These are phyloP conservation scores for Sarocladiaceae sp. DNA, from an alignment of 2,329 filamentous ascomycete species.

Conservation along the genomic window DNA sequence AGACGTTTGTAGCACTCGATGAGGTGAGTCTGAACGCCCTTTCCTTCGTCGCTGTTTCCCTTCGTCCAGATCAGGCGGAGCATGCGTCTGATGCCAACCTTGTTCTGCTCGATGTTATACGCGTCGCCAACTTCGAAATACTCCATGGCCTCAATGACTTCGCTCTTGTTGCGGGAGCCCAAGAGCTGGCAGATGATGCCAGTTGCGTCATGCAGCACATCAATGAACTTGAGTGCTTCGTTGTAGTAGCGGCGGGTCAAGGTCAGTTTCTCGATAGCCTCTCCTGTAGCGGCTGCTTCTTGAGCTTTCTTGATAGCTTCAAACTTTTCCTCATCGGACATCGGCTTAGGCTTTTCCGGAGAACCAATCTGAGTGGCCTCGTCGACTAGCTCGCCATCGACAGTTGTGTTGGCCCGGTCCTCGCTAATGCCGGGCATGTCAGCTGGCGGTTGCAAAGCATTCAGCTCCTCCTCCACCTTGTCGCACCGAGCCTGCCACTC, in stretches of 20 bases:
- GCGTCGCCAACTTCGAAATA: slow-evolving; percentile 94
- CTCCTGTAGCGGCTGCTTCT: slow-evolving; percentile 81
- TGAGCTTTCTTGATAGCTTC: slow-evolving; percentile 71
- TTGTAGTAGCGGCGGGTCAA: slow-evolving; percentile 84
- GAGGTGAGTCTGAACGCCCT: slow-evolving; percentile 91
- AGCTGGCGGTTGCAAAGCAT: slow-evolving; percentile 73
- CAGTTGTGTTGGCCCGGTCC: slow-evolving; percentile 58
- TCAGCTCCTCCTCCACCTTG: slow-evolving; percentile 74
- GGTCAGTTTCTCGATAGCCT: slow-evolving; percentile 81
- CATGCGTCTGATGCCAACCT: slow-evolving; percentile 90
- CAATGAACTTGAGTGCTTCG: slow-evolving; percentile 91
- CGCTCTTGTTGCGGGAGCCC: slow-evolving; percentile 93
- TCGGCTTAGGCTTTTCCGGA: slow-evolving; percentile 55
- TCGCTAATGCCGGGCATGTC: slow-evolving; percentile 57
- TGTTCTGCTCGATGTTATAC: slow-evolving; percentile 92
- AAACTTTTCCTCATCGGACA: slow-evolving; percentile 74
- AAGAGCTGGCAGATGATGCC: slow-evolving; percentile 78
- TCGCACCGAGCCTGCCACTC: slow-evolving; percentile 83
- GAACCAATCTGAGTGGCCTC: slow-evolving; percentile 80
- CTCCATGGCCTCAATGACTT: slow-evolving; percentile 98
- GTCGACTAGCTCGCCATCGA: slow-evolving; percentile 74
- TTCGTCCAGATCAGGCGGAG: slow-evolving; percentile 98
- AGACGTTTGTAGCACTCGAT: slow-evolving; percentile 95
- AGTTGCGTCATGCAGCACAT: slow-evolving; percentile 79
- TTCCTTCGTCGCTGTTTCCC: slow-evolving; percentile 97